A percentile compares a stretch with the other conserved stretches of the same genome.
Conservation (phyloP, 768 basidiomycete genomes). For the Suillus tomentosus region DNA sequence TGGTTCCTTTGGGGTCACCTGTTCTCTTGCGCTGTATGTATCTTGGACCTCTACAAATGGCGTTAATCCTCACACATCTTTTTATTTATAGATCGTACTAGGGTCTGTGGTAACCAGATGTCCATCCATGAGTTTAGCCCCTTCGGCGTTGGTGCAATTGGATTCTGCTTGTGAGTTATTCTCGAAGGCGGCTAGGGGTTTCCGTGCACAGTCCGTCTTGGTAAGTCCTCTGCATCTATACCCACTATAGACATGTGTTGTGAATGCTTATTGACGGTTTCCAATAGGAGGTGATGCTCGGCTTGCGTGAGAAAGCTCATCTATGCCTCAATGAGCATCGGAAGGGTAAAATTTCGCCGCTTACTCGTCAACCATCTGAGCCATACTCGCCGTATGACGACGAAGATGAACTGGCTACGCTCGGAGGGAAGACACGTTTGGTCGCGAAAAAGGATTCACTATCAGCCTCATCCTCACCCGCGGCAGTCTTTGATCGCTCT, state of each 20-base stretch:
- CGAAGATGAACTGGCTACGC: constrained; percentile 61
- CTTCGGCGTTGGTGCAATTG: constrained; percentile 70
- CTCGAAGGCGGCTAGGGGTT: constrained; percentile 65
- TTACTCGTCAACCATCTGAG: constrained; percentile 40
- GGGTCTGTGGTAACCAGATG: constrained; percentile 78
- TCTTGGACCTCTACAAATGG: constrained; percentile 16
- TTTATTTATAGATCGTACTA: constrained; percentile 52
- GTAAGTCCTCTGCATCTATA: constrained; percentile 37
- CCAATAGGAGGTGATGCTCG: constrained; percentile 61
- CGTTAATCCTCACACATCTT: constrained; percentile 5
- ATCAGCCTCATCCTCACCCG: constrained; percentile 47
- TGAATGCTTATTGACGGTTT: not conserved
- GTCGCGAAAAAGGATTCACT: constrained; percentile 62
- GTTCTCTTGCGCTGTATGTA: constrained; percentile 65
- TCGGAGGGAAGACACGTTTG: constrained; percentile 68
- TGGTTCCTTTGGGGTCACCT: constrained; percentile 55
- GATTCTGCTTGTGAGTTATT: constrained; percentile 78
- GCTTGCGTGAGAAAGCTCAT: constrained; percentile 66
- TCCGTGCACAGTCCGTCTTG: constrained; percentile 65
- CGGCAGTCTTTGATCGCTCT: constrained; percentile 52
- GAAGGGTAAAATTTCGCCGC: constrained; percentile 52
- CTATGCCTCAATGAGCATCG: constrained; percentile 63
- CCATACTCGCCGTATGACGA: constrained; percentile 49
- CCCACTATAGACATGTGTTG: not conserved
- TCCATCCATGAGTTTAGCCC: constrained; percentile 77